Conservation (phyloP, 2,329 filamentous ascomycete genomes). For the Orbilia blumenaviensis region DNA sequence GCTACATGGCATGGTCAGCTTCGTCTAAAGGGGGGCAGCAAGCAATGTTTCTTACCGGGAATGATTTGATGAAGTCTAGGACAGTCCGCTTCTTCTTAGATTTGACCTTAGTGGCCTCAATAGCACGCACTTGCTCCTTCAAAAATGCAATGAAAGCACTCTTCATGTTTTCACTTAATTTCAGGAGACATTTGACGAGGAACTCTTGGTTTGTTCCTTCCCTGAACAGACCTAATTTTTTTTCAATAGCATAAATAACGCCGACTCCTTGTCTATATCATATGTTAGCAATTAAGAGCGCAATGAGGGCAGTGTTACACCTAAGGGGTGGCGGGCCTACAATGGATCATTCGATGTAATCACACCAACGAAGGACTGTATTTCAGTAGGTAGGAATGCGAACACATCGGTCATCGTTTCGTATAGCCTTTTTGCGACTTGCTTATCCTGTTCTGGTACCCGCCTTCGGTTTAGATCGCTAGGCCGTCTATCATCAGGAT, state of each 20-base stretch:
- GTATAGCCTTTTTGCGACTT: conserved; percentile 83
- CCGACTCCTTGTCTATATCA: conserved; percentile 82
- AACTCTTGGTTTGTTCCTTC: conserved; percentile 90
- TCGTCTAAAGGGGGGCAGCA: conserved; percentile 25
- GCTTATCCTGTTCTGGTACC: conserved; percentile 86
- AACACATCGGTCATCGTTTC: conserved; percentile 90
- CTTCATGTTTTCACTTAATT: conserved; percentile 77
- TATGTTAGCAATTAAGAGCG: conserved; percentile 8
- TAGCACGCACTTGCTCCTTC: conserved; percentile 92
- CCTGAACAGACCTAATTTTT: conserved; percentile 78
- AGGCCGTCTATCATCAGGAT: conserved; percentile 74
- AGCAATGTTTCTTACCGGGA: conserved; percentile 67
- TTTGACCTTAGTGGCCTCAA: conserved; percentile 98
- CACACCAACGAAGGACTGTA: conserved; percentile 85
- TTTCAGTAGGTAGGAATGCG: conserved; percentile 78
- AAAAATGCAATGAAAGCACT: conserved; percentile 86
- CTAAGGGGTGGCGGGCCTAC: conserved; percentile 66
- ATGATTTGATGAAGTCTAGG: conserved; percentile 92
- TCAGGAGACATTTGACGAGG: conserved; percentile 79
- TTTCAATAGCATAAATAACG: conserved; percentile 80
- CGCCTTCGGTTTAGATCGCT: conserved; percentile 78
- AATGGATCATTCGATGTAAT: conserved; percentile 80
- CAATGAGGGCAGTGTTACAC: background rate
- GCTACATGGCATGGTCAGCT: conserved; percentile 43
- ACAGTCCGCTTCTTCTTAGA: conserved; percentile 92